Conservation (phyloP, 768 basidiomycete genomes). For the Paxillus ammoniavirescens region DNA sequence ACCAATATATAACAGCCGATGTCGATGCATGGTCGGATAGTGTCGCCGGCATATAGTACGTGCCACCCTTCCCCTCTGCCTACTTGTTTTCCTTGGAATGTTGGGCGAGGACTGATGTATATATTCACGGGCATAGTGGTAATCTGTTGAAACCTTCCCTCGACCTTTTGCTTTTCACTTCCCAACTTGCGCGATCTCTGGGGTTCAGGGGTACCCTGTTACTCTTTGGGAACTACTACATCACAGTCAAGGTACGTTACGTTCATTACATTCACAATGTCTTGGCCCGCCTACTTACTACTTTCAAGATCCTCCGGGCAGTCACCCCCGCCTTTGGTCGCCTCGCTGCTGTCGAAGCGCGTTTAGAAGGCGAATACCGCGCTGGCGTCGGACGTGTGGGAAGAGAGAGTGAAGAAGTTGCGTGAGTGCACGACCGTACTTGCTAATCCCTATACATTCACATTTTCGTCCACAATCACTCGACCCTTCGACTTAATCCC, state of each 20-base stretch:
- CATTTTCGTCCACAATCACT: no score
- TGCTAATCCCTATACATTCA: not conserved
- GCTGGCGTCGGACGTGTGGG: conserved; percentile 84
- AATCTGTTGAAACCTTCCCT: conserved; percentile 92
- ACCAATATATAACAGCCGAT: conserved; percentile 93
- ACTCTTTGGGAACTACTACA: conserved; percentile 80
- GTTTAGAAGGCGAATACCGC: conserved; percentile 88
- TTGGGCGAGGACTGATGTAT: not conserved
- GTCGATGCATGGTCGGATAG: conserved; percentile 87
- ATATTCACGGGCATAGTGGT: conserved; percentile 49
- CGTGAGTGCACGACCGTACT: conserved; percentile 46
- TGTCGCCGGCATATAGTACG: conserved; percentile 84
- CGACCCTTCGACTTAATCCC: no score
- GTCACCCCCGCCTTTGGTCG: conserved; percentile 93
- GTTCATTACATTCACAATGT: not conserved
- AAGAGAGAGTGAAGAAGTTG: conserved; percentile 89
- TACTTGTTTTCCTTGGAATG: not conserved
- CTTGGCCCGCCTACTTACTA: not conserved
- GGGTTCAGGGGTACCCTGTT: conserved; percentile 81
- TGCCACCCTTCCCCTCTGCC: conserved; percentile 9
- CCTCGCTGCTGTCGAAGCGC: conserved; percentile 84
- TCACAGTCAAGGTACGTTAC: conserved; percentile 55
- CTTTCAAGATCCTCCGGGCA: conserved; percentile 59
- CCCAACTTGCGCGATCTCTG: conserved; percentile 83
- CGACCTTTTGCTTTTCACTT: conserved; percentile 89